Conservation (phyloP, 2,329 filamentous ascomycete genomes). For the Periglandula ipomoeae region DNA sequence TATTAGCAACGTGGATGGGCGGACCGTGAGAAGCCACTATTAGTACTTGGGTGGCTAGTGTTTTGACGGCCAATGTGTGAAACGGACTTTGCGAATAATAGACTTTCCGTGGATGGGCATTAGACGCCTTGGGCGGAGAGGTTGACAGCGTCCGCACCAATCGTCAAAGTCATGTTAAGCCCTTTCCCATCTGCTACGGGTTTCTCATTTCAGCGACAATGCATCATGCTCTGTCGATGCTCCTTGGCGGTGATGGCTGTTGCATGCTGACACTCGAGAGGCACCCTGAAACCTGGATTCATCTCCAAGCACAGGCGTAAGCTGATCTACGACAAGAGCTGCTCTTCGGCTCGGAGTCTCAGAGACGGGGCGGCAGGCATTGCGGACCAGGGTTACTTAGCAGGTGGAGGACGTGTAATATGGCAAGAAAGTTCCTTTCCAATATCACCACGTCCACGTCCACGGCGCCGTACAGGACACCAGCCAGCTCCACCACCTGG, state of each 20-base stretch:
- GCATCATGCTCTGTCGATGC: too few species aligned
- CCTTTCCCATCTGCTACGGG: neutral
- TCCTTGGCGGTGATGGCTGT: too few species aligned
- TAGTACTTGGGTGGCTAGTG: neutral
- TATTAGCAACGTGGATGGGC: neutral
- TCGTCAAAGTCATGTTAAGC: too few species aligned
- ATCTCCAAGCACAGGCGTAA: neutral
- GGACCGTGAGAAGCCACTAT: neutral
- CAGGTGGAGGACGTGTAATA: too few species aligned
- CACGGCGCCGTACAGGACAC: too few species aligned
- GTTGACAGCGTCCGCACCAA: neutral
- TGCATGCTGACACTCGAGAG: too few species aligned
- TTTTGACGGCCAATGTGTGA: neutral
- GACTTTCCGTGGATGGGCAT: neutral
- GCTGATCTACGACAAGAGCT: neutral
- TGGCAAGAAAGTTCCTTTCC: too few species aligned
- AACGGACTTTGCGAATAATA: neutral
- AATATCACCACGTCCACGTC: too few species aligned
- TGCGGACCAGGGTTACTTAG: neutral
- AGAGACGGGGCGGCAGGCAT: neutral
- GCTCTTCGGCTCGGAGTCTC: neutral
- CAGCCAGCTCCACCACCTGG: too few species aligned
- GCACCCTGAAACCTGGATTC: too few species aligned
- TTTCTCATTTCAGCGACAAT: neutral
- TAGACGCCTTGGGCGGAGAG: neutral